These are phyloP conservation scores for Pythium brachiatum DNA, from an alignment of 352 stramenopile genomes.

Conservation along the genomic window DNA sequence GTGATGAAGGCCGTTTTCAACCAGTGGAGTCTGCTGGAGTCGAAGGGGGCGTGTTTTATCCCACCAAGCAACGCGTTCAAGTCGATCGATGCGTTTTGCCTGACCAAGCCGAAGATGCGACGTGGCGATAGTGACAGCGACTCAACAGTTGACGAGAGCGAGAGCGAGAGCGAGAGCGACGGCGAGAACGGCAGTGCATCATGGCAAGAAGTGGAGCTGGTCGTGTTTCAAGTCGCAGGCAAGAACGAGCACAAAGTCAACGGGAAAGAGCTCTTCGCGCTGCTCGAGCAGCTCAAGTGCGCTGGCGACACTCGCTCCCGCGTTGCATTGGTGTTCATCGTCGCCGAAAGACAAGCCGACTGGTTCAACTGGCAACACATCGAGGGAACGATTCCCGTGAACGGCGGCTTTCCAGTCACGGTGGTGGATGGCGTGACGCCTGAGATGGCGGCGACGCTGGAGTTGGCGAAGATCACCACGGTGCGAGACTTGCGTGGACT, in stretches of 20 bases:
- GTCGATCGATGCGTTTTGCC: background rate
- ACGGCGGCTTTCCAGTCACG: background rate
- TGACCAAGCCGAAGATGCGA: background rate
- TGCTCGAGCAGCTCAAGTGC: background rate
- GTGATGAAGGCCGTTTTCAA: too few species aligned
- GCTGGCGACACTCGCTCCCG: background rate
- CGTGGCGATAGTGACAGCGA: too few species aligned
- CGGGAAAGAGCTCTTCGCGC: background rate
- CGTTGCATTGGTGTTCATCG: background rate
- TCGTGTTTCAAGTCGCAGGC: background rate
- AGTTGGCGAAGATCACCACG: background rate
- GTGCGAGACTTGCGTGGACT: background rate
- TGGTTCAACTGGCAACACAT: background rate
- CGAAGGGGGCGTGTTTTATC: background rate
- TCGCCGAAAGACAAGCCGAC: background rate
- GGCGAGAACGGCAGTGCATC: background rate
- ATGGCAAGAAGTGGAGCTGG: background rate
- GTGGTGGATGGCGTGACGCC: background rate
- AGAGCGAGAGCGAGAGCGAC: background rate
- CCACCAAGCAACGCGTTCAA: background rate
- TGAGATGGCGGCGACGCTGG: background rate
- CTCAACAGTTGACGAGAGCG: too few species aligned
- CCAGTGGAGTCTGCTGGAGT: too few species aligned
- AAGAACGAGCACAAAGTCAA: background rate
- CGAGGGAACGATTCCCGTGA: background rate